Percentiles rank a stretch among this genome's conserved stretches.
phyloP scores from a whole-genome alignment of 2,329 filamentous ascomycete species.

The Ciborinia camelliae region DNA sequence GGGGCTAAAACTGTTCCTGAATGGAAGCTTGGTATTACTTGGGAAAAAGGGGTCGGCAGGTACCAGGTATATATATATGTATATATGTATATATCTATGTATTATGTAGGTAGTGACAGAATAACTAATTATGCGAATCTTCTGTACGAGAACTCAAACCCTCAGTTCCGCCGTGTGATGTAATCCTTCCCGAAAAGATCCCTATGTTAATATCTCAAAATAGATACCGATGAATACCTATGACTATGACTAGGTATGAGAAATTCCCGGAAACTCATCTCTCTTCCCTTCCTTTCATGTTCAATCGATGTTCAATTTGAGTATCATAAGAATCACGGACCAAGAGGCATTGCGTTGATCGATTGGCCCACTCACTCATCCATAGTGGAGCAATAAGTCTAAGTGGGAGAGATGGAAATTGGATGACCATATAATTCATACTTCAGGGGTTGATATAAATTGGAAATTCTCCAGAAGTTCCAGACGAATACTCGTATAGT shows the following conservation, averaged over 20 bases:
- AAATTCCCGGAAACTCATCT: background rate
- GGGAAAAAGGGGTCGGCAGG: slow-evolving; percentile 8
- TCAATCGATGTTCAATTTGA: background rate
- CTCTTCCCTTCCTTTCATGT: background rate
- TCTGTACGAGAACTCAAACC: too few relatives aligned
- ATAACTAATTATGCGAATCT: too few relatives aligned
- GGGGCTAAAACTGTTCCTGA: background rate
- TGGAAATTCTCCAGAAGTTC: background rate
- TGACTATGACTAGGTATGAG: background rate
- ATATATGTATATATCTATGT: too few relatives aligned
- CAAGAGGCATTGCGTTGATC: slow-evolving; percentile 8
- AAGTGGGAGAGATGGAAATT: slow-evolving; percentile 3
- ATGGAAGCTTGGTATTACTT: slow-evolving; percentile 2
- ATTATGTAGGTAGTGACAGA: too few relatives aligned
- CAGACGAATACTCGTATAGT: background rate
- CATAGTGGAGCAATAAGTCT: slow-evolving; percentile 3
- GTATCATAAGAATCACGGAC: background rate
- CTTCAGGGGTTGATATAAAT: slow-evolving; percentile 8
- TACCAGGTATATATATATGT: too few relatives aligned
- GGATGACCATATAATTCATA: background rate
- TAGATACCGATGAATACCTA: background rate
- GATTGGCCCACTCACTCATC: slow-evolving; percentile 1
- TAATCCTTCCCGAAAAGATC: background rate
- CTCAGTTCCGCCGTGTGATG: background rate
- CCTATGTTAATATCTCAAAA: background rate